Base-by-base conservation (phyloP, 2,329 filamentous ascomycete genomes). In the Westerdykella ornata region DNA sequence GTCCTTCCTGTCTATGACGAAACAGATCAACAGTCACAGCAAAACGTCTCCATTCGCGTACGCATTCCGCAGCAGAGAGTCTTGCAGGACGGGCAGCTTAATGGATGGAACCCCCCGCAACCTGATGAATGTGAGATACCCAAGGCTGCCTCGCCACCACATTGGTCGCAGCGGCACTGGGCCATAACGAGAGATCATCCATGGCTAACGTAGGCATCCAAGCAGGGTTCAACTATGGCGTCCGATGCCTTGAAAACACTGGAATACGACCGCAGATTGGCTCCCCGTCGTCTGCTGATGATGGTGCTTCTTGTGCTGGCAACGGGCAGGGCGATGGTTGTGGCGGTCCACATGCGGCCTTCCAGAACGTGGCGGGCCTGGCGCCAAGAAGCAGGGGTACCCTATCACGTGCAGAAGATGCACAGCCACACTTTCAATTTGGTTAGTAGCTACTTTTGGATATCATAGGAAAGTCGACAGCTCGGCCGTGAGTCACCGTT, bases 41-140 rank as follows among this genome's bases (percentile, higher is more conserved):
- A 41, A 42, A 43, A 35, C 48, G 47, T 2, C 39, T 52, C 47
- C 41, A 37, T 38, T 32, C 22, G 22, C 12, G 8, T 26, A 26
- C 51, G 57, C 12, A 56, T 65, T 26, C 45, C 50, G 35, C 49
- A 51, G 19, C 43, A 48, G 16, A 43, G 47, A n/a, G 44, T 65
- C 36, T 44, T 65, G 37, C 54, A 58, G 34, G 51, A 56, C 35
- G 49, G 56, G 31, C 48, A 52, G 14, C 46, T 59, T 17, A 39
- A 38, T 26, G 33, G 35, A 37, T 64, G 61, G 61, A 41, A 47
- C 33, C 42, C 50, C 20, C 56, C 56, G 40, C 53, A 53, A 35
- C 56, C 59, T 42, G 56, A 54, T 41, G 58, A 62, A 47, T 66
- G 62, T 66, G 47, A 51, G 62, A 62, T 49, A 49, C 44, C 45